Percentiles rank a stretch among this genome's conserved stretches.
Evolutionary conservation across 2,329 filamentous ascomycete genomes (phyloP).

Genomic region (Microsporum ferrugineum): DNA sequence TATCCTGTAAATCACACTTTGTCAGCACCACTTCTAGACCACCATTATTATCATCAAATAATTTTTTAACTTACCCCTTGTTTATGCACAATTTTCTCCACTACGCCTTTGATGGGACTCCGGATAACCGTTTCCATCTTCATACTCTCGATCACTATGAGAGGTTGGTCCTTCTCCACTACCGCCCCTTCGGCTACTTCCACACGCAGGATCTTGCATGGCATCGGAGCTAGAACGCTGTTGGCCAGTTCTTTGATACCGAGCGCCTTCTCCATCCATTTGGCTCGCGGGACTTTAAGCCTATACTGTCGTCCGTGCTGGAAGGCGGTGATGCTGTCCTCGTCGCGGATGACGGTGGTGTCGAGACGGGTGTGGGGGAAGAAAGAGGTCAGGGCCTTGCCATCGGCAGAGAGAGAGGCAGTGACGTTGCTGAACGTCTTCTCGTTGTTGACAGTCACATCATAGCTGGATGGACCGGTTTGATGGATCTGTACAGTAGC

Average conservation of each 20-base stretch:
- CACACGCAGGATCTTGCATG: constrained; percentile 87
- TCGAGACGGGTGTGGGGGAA: constrained; percentile 71
- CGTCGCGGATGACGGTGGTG: constrained; percentile 57
- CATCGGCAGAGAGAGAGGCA: constrained; percentile 27
- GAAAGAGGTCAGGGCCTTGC: constrained; percentile 55
- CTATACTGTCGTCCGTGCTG: constrained; percentile 51
- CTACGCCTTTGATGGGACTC: constrained; percentile 59
- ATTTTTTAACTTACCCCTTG: constrained; percentile 50
- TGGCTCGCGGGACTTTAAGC: constrained; percentile 47
- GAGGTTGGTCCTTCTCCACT: constrained; percentile 72
- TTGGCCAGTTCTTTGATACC: constrained; percentile 70
- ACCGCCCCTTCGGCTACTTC: constrained; percentile 70
- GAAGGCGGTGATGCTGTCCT: constrained; percentile 58
- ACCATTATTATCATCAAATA: neutral
- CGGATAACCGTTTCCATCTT: constrained; percentile 82
- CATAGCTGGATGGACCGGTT: constrained; percentile 38
- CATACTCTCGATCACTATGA: constrained; percentile 88
- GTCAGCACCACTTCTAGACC: constrained; percentile 7
- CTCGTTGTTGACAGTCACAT: constrained; percentile 36
- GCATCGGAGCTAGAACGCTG: constrained; percentile 87
- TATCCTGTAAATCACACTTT: constrained; percentile 43
- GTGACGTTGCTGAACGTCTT: constrained; percentile 34
- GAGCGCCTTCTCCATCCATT: constrained; percentile 79
- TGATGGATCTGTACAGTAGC: constrained; percentile 43
- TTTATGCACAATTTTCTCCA: constrained; percentile 62